Conservation (phyloP, 352 stramenopile genomes). For the Plasmopara halstedii region DNA sequence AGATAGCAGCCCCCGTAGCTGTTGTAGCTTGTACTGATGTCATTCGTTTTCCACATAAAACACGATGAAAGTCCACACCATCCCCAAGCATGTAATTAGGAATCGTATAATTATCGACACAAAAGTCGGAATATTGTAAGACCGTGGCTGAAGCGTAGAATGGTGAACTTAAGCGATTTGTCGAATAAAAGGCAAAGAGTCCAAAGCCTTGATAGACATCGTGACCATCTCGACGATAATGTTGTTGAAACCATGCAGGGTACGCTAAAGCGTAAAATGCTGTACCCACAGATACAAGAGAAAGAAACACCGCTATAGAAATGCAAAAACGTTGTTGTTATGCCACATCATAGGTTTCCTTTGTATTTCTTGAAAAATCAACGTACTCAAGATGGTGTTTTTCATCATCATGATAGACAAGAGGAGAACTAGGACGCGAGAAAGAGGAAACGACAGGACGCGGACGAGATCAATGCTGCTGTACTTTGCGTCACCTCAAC, state of each 20-base stretch:
- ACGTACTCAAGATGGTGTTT: conserved; percentile 72
- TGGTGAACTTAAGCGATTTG: conserved; percentile 48
- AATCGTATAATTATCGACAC: conserved; percentile 30
- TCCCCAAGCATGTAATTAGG: conserved; percentile 83
- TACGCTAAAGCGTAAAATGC: conserved; percentile 78
- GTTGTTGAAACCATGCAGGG: conserved; percentile 81
- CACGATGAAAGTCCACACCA: conserved; percentile 57
- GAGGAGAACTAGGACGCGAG: no score
- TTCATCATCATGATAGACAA: conserved; percentile 40
- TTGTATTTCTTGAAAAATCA: background rate
- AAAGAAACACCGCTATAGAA: conserved; percentile 66
- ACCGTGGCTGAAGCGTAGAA: conserved; percentile 78
- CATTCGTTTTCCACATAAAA: conserved; percentile 69
- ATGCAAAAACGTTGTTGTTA: background rate
- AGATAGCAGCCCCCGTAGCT: conserved; percentile 47
- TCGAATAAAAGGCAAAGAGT: conserved; percentile 82
- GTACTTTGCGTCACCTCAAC: no score
- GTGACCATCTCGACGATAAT: conserved; percentile 64
- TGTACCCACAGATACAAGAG: conserved; percentile 59
- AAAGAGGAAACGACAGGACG: background rate
- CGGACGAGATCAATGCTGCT: no score
- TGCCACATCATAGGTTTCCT: background rate
- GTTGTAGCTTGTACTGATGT: conserved; percentile 61
- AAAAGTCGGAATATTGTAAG: conserved; percentile 75
- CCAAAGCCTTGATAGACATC: conserved; percentile 76